phyloP scores from a whole-genome alignment of 805 yeast genomes.

The Candida stauntonica region DNA sequence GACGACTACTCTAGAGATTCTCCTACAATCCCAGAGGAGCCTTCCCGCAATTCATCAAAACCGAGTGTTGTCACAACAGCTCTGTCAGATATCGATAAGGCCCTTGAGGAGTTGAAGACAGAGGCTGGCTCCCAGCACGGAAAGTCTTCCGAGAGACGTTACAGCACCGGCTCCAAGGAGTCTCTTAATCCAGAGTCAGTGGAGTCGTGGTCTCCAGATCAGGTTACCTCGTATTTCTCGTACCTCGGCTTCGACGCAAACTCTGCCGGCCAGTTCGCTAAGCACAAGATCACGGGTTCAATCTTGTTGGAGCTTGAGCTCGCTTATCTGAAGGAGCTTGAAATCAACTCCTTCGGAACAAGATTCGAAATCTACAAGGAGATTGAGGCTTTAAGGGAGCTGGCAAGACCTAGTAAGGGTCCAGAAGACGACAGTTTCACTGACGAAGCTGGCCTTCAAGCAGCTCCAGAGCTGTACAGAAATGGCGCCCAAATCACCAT shows the following conservation, averaged over 20 bases:
- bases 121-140: slow-evolving; percentile 22
- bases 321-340: slow-evolving; percentile 84
- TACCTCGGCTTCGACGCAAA: slow-evolving; percentile 67
- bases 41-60: not conserved
- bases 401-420: slow-evolving; percentile 9
- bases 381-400: slow-evolving; percentile 58
- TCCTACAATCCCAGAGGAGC: slow-evolving; percentile 4
- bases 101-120: slow-evolving; percentile 55
- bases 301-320: slow-evolving; percentile 83
- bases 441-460: slow-evolving; percentile 13
- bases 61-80: slow-evolving; percentile 43
- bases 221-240: slow-evolving; percentile 76
- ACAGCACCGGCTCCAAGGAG: slow-evolving; percentile 22
- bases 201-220: slow-evolving; percentile 74
- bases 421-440: slow-evolving; percentile 6
- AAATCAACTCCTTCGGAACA: slow-evolving; percentile 89
- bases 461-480: slow-evolving; percentile 16
- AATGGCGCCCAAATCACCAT: slow-evolving; percentile 5
- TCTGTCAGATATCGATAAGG: slow-evolving; percentile 69
- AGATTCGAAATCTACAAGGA: slow-evolving; percentile 89
- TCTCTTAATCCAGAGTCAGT: slow-evolving; percentile 46
- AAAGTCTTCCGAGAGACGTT: slow-evolving; percentile 5
- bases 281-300: slow-evolving; percentile 85
- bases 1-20: slow-evolving; percentile 9
- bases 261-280: slow-evolving; percentile 74